Evolutionary conservation across 2,329 filamentous ascomycete genomes (phyloP), one percentile per base, ranked within the genome.

Genomic region (Sclerotinia nivalis): DNA sequence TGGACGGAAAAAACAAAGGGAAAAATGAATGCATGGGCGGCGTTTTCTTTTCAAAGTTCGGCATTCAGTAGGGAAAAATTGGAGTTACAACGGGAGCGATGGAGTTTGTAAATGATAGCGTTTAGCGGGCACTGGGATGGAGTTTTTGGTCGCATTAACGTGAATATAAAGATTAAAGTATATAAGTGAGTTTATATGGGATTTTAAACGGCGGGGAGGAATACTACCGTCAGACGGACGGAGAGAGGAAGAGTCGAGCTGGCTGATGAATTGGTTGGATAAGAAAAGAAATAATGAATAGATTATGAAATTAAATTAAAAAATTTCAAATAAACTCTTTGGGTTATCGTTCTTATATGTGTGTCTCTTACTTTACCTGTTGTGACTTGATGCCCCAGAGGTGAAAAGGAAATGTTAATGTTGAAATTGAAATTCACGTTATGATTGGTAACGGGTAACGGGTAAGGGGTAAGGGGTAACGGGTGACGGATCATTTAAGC

Each of bases 41-140:
- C 22, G 61, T 64, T 40, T 25, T 34, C 15, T 49, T 37, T 45
- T 7, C 60, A 22, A 28, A 18, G 5, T 25, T 50, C 15, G 60
- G 60, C n/a, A 47, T 22, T 22, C n/a, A 61, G 28, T 61, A 7
- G n/a, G 34, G 15, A 25, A 34, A 31, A 31, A 9, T 37, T 8
- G 62, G 50, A 45, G 50, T 54, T 43, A 10, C 7, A 66, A 47
- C 47, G 8, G 58, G 37, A 52, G 31, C 6, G 45, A 37, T n/a
- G 28, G 65, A 47, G 28, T 59, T 59, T 34, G 45, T 64, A 40
- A 52, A 52, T 59, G 65, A 67, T 67, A 67, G 65, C 65, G 65
- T 58, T 67, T 59, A 67, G 65, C 65, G 54, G 49, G 65, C 65
- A 64, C 61, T 52, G 22, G 47, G 22, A 37, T 64, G 47, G 61